Percentiles rank a stretch among this genome's conserved stretches.
Conservation (phyloP, 495 filamentous ascomycete species). For the Parathielavia hyrcaniae region DNA sequence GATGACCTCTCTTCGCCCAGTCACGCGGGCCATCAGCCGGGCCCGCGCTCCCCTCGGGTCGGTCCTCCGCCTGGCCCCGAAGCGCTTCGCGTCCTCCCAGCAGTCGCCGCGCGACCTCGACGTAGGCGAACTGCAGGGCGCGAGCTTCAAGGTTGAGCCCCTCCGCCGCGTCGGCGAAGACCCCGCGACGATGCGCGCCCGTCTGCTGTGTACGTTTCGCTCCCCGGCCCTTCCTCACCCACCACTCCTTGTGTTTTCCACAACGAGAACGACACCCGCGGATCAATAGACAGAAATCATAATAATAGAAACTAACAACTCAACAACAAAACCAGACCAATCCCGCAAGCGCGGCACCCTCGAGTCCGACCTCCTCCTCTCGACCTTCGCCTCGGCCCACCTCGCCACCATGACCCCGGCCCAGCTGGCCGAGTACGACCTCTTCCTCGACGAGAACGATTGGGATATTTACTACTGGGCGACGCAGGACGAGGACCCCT, state of each 20-base stretch:
- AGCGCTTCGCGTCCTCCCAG: constrained; percentile 5
- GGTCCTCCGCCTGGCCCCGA: constrained; percentile 1
- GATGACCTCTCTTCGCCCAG: constrained; percentile 17
- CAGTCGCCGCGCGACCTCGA: constrained; percentile 52
- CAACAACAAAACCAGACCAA: constrained; percentile 64
- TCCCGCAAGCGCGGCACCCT: constrained; percentile 94
- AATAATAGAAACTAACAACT: constrained; percentile 1
- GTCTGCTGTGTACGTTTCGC: constrained; percentile 71
- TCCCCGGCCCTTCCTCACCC: constrained; percentile 3
- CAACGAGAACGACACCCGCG: background rate
- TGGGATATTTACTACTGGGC: constrained; percentile 99
- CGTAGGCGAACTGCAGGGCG: constrained; percentile 88
- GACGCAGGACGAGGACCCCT: constrained; percentile 62
- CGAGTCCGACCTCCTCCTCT: constrained; percentile 90
- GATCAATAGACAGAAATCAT: background rate
- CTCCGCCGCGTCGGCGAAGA: constrained; percentile 75
- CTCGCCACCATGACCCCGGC: constrained; percentile 62
- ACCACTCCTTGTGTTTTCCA: background rate
- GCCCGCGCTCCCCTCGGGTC: background rate
- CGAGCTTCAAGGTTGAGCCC: constrained; percentile 83
- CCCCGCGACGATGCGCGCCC: constrained; percentile 72
- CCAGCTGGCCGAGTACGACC: constrained; percentile 80
- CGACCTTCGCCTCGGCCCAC: constrained; percentile 82
- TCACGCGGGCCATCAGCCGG: constrained; percentile 11
- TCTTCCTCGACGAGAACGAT: constrained; percentile 96